phyloP scores from a whole-genome alignment of 2,329 filamentous ascomycete genomes.

The Phyllosticta citrichinensis region DNA sequence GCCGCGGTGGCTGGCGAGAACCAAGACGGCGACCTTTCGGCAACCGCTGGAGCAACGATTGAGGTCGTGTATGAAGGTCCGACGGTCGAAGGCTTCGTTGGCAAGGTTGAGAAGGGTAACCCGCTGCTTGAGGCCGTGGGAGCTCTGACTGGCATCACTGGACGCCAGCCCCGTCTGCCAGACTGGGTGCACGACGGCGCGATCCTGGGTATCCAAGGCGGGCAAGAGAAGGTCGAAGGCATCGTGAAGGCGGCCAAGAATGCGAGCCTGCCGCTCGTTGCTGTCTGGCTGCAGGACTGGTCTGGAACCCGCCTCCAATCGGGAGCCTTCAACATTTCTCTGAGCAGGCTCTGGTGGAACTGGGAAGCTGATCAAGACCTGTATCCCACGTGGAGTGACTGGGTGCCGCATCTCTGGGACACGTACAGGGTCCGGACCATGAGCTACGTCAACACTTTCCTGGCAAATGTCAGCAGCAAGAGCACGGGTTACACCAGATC shows the following conservation, averaged over 20 bases:
- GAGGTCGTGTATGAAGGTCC: conserved; percentile 1
- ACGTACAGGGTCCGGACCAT: conserved; percentile 20
- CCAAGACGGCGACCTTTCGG: not conserved
- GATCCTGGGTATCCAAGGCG: conserved; percentile 29
- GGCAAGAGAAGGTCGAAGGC: conserved; percentile 24
- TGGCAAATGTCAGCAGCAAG: conserved; percentile 27
- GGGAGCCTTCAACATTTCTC: conserved; percentile 24
- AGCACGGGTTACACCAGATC: conserved; percentile 21
- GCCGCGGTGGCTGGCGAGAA: not conserved
- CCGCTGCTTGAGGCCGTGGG: conserved; percentile 15
- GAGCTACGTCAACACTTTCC: conserved; percentile 27
- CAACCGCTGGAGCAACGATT: not conserved
- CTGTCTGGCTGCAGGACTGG: conserved; percentile 30
- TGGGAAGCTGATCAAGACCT: conserved; percentile 27
- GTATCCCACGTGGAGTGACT: conserved; percentile 27
- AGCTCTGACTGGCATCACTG: conserved; percentile 25
- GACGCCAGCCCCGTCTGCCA: conserved; percentile 25
- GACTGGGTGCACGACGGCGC: conserved; percentile 17
- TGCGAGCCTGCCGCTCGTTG: conserved; percentile 23
- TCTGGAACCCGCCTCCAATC: conserved; percentile 25
- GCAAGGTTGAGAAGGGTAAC: conserved; percentile 6
- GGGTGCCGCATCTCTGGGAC: conserved; percentile 24
- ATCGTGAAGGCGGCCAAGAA: conserved; percentile 24
- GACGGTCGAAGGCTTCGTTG: not conserved
- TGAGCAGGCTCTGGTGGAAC: conserved; percentile 29